These are phyloP conservation scores for Isatis lusitanica DNA, from an alignment of 441 rosid genomes.

Conservation along the genomic window DNA sequence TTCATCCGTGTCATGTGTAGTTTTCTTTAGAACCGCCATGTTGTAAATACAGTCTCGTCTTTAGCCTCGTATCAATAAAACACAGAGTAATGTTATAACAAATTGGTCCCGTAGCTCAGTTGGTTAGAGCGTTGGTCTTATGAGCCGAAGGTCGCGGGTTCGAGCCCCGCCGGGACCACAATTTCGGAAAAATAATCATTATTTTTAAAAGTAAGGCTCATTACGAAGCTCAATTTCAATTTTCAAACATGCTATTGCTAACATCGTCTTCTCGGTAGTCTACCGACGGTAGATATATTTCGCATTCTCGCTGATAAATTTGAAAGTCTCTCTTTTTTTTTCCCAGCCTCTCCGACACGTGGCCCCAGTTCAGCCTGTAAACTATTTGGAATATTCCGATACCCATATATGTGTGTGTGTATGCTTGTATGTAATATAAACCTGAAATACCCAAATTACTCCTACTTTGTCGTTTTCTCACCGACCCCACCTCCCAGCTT, in stretches of 20 bases:
- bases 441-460: not conserved
- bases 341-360: conserved; percentile 29
- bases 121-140: conserved; percentile 98
- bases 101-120: conserved; percentile 84
- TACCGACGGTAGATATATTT: not conserved
- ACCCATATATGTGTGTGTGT: not conserved
- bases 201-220: not conserved
- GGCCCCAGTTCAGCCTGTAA: conserved; percentile 28
- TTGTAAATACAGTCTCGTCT: not conserved
- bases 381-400: conserved; percentile 34
- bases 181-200: not conserved
- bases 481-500: conserved; percentile 32
- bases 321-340: not conserved
- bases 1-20: not conserved
- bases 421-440: not conserved
- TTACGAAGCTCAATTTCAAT: not conserved
- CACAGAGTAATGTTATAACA: not conserved
- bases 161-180: conserved; percentile 85
- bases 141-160: conserved; percentile 98
- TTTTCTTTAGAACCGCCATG: not conserved
- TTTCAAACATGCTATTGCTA: not conserved
- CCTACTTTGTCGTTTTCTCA: conserved; percentile 30
- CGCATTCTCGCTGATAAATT: not conserved
- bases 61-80: not conserved
- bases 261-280: not conserved